Conservation (phyloP, 2,329 filamentous ascomycete species). For the Penicillium crustosum region DNA sequence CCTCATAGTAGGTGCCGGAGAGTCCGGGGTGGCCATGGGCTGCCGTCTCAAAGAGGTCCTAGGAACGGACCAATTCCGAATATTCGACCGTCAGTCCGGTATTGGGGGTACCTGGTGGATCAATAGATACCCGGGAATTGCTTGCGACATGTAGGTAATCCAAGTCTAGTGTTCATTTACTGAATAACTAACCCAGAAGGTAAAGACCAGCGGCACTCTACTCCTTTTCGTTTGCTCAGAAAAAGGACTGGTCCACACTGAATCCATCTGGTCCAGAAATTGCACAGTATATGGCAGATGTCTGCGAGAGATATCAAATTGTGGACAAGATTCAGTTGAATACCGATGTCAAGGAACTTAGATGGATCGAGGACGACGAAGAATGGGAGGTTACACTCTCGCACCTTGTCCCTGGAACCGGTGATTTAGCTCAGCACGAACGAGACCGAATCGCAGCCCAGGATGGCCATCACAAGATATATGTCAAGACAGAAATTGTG, state of each 20-base stretch:
- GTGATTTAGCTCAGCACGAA: conserved; percentile 53
- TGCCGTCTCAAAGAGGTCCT: conserved; percentile 59
- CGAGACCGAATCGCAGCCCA: conserved; percentile 45
- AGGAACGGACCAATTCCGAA: conserved; percentile 57
- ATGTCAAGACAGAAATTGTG: conserved; percentile 53
- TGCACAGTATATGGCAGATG: conserved; percentile 52
- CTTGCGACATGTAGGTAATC: conserved; percentile 53
- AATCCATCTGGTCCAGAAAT: conserved; percentile 53
- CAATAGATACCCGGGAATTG: conserved; percentile 61
- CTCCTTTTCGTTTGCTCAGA: conserved; percentile 57
- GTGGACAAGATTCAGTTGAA: conserved; percentile 60
- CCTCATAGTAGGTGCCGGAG: conserved; percentile 61
- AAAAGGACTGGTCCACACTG: conserved; percentile 52
- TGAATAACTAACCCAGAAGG: background rate
- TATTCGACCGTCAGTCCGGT: conserved; percentile 60
- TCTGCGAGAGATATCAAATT: conserved; percentile 54
- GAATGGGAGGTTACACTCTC: conserved; percentile 57
- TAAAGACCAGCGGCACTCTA: conserved; percentile 56
- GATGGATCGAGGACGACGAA: conserved; percentile 55
- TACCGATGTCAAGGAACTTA: conserved; percentile 55
- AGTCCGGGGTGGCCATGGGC: conserved; percentile 62
- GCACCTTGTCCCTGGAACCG: conserved; percentile 53
- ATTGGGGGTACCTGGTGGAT: conserved; percentile 66
- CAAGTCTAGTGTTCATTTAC: background rate
- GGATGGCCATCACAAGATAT: conserved; percentile 50